Percentiles rank a stretch among this genome's conserved stretches.
These are phyloP conservation scores for Darksidea phi DNA, from an alignment of 495 filamentous ascomycete species.

Conservation along the genomic window DNA sequence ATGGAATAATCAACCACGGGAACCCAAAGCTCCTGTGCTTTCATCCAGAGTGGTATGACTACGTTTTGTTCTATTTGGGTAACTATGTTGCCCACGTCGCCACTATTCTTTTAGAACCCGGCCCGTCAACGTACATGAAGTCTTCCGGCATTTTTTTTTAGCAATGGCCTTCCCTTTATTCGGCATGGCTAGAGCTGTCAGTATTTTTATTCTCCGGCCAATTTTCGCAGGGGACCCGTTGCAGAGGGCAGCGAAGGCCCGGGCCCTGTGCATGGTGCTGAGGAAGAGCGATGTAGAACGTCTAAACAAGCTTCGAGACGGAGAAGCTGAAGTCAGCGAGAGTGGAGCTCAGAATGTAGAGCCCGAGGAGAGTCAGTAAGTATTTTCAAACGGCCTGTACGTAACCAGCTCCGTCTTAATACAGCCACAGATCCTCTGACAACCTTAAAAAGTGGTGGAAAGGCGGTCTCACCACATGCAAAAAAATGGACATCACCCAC, in stretches of 20 bases:
- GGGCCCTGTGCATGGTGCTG: neutral
- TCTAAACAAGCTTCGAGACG: neutral
- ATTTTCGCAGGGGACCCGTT: too few species aligned
- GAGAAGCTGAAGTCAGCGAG: neutral
- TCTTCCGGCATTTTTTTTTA: neutral
- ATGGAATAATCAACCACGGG: neutral
- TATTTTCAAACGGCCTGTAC: too few species aligned
- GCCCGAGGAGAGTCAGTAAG: too few species aligned
- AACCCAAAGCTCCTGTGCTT: neutral
- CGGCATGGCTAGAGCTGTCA: too few species aligned
- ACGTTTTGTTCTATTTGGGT: neutral
- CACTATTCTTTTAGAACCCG: neutral
- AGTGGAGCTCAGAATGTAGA: too few species aligned
- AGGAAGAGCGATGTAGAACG: neutral
- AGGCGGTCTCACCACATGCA: too few species aligned
- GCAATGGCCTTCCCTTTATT: neutral
- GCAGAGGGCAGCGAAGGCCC: neutral
- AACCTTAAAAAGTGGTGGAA: too few species aligned
- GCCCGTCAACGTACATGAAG: neutral
- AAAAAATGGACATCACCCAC: too few species aligned
- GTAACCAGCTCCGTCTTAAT: too few species aligned
- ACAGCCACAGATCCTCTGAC: too few species aligned
- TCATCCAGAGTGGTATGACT: neutral
- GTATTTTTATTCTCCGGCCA: too few species aligned
- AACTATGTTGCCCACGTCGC: neutral